These are phyloP conservation scores for Periglandula ipomoeae DNA, from an alignment of 2,329 filamentous ascomycete species.

Conservation along the genomic window DNA sequence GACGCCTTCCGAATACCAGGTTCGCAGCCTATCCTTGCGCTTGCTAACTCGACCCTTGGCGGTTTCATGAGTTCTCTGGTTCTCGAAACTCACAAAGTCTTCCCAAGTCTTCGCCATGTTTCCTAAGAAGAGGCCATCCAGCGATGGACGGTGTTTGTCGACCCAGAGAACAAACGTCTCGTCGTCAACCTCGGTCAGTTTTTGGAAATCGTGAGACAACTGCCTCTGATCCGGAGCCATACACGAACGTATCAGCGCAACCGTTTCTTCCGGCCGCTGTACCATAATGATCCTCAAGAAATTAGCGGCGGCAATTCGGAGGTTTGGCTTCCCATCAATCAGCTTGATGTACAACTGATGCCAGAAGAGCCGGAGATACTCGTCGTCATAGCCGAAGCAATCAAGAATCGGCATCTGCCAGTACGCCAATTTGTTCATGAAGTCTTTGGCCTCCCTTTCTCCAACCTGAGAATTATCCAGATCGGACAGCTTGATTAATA, in stretches of 20 bases:
- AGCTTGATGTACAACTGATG: conserved; percentile 89
- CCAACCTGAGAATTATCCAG: conserved; percentile 56
- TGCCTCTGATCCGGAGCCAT: conserved; percentile 61
- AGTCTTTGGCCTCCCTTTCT: conserved; percentile 55
- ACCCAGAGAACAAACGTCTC: conserved; percentile 83
- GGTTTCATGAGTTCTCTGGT: conserved; percentile 68
- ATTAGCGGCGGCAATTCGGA: conserved; percentile 69
- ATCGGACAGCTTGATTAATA: conserved; percentile 75
- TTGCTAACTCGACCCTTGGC: conserved; percentile 61
- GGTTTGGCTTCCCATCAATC: conserved; percentile 55
- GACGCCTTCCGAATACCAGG: conserved; percentile 65
- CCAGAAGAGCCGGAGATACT: conserved; percentile 77
- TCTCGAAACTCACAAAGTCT: conserved; percentile 74
- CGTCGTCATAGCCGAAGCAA: conserved; percentile 67
- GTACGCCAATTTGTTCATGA: conserved; percentile 81
- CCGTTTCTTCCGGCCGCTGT: conserved; percentile 80
- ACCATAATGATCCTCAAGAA: conserved; percentile 89
- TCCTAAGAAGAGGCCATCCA: conserved; percentile 77
- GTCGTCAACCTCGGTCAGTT: conserved; percentile 80
- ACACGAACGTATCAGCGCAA: conserved; percentile 62
- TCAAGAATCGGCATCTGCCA: conserved; percentile 91
- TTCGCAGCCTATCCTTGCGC: conserved; percentile 71
- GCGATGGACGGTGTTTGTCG: conserved; percentile 65
- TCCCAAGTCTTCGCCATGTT: conserved; percentile 80
- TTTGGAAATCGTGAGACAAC: conserved; percentile 69